phyloP scores from a whole-genome alignment of 176 grass and related monocot species.

The Oryza glumipatula region DNA sequence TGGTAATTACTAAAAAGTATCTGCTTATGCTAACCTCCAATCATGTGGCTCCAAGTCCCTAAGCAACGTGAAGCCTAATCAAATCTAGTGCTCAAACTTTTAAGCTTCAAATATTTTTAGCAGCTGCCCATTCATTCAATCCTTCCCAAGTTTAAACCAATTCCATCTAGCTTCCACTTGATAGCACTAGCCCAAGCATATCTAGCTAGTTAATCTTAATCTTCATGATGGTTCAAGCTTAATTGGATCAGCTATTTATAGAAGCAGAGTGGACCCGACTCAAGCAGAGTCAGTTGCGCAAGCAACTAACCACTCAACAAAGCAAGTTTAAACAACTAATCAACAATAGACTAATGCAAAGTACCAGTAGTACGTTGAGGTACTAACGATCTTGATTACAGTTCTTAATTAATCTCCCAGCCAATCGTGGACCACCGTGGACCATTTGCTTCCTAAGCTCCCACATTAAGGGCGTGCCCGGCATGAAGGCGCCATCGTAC shows the following conservation, averaged over 20 bases:
- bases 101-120: constrained; percentile 21
- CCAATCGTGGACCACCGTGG: background rate
- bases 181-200: constrained; percentile 3
- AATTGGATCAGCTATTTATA: background rate
- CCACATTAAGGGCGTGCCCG: background rate
- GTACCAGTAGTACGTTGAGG: background rate
- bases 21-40: background rate
- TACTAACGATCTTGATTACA: constrained; percentile 19
- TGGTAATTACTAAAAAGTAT: constrained; percentile 25
- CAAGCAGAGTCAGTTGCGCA: constrained; percentile 4
- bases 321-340: constrained; percentile 8
- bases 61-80: constrained; percentile 40
- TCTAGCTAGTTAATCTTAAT: background rate
- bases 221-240: background rate
- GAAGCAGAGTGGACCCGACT: constrained; percentile 4
- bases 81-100: constrained; percentile 19
- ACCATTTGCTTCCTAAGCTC: constrained; percentile 20
- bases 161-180: background rate
- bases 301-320: constrained; percentile 8
- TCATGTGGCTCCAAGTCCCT: constrained; percentile 40
- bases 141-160: constrained; percentile 23
- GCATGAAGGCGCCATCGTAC: constrained; percentile 26
- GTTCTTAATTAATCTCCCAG: constrained; percentile 19
- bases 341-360: constrained; percentile 27
- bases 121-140: background rate